Evolutionary conservation across 2,329 filamentous ascomycete species (phyloP).

Genomic region (Penicillium sp.): DNA sequence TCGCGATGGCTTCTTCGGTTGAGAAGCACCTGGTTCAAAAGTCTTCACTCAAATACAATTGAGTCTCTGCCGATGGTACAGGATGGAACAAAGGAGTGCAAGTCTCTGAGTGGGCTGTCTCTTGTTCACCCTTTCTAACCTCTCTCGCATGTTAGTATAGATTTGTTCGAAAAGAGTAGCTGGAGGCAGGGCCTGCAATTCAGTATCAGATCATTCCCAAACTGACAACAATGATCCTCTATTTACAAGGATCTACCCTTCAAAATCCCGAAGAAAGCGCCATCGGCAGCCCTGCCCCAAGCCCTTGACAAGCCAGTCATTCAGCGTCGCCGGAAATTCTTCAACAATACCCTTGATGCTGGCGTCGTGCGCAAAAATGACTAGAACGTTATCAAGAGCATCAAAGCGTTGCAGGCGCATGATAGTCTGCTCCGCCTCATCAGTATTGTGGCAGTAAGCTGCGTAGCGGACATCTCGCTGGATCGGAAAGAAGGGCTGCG

Average conservation of each 20-base stretch:
- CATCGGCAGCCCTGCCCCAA: slow-evolving; percentile 27
- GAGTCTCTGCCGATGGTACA: no score
- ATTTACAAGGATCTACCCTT: not conserved
- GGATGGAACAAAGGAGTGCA: not conserved
- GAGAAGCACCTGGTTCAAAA: not conserved
- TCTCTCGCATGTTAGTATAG: not conserved
- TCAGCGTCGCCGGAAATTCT: slow-evolving; percentile 32
- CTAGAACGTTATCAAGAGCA: slow-evolving; percentile 26
- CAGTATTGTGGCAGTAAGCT: not conserved
- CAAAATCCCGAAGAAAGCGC: slow-evolving; percentile 23
- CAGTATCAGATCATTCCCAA: not conserved
- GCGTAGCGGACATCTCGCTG: not conserved
- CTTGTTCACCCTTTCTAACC: not conserved
- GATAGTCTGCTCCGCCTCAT: not conserved
- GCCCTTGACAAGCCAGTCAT: slow-evolving; percentile 33
- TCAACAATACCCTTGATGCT: slow-evolving; percentile 25
- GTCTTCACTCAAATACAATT: not conserved
- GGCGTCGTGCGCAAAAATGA: slow-evolving; percentile 36
- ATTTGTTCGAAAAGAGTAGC: not conserved
- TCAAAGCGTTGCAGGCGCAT: not conserved
- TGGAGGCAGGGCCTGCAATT: not conserved
- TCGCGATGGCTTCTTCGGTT: not conserved
- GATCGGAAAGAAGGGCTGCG: slow-evolving; percentile 5
- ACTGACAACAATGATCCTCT: not conserved
- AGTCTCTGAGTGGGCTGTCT: not conserved